Evolutionary conservation across 2,329 filamentous ascomycete genomes (phyloP).

Genomic region (Talaromyces sp.): DNA sequence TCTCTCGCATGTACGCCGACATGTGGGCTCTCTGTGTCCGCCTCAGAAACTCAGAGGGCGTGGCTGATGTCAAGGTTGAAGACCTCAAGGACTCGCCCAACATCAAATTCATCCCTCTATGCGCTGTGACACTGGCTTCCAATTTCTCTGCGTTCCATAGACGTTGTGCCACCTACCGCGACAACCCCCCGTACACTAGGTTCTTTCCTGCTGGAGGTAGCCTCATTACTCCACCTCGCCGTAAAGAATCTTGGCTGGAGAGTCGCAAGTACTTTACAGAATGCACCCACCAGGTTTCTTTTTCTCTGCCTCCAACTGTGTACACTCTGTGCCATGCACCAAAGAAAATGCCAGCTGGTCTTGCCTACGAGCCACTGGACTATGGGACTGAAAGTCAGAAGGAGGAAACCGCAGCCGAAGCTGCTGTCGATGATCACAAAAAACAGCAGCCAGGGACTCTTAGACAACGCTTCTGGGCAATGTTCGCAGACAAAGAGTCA

Average conservation of each 20-base stretch:
- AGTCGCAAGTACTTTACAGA: constrained; percentile 23
- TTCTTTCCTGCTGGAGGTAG: constrained; percentile 27
- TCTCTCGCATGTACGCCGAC: constrained; percentile 33
- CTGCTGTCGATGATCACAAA: neutral
- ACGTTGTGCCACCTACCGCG: constrained; percentile 20
- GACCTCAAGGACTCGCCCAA: constrained; percentile 14
- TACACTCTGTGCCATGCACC: constrained; percentile 20
- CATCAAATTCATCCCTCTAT: constrained; percentile 32
- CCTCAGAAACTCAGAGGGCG: constrained; percentile 21
- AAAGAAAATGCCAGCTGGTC: neutral
- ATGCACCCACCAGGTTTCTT: constrained; percentile 10
- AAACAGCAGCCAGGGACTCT: neutral
- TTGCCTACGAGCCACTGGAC: constrained; percentile 1
- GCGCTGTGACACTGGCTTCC: constrained; percentile 31
- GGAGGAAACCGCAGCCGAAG: neutral
- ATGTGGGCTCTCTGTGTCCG: constrained; percentile 34
- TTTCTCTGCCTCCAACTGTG: constrained; percentile 21
- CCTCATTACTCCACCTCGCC: constrained; percentile 26
- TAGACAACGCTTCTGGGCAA: neutral
- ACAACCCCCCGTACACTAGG: neutral
- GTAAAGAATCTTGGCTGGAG: constrained; percentile 26
- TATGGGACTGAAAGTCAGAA: neutral
- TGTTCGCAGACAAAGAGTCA: neutral
- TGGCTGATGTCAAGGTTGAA: constrained; percentile 8
- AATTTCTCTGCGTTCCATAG: constrained; percentile 28